These are phyloP conservation scores for Ceratocystiopsis sp. DNA, from an alignment of 2,329 filamentous ascomycete species.

Conservation along the genomic window DNA sequence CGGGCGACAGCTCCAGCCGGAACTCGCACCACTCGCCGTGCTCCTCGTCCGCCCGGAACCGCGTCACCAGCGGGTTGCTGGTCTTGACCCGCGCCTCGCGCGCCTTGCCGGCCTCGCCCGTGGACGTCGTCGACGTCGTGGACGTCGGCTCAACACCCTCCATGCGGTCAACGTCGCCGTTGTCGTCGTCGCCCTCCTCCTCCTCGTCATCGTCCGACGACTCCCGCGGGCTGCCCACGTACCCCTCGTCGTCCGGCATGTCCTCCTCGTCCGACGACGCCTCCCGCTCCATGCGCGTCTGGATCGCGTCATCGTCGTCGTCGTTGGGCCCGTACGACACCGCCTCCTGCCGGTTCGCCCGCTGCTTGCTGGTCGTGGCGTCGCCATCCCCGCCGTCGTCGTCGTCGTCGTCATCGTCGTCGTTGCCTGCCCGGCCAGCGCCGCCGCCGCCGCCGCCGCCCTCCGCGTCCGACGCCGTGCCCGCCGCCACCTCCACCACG, in stretches of 20 bases:
- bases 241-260: slow-evolving; percentile 30
- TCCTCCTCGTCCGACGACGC: slow-evolving; percentile 30
- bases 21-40: slow-evolving; percentile 62
- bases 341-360: slow-evolving; percentile 60
- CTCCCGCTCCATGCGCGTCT: slow-evolving; percentile 42
- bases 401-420: slow-evolving; percentile 45
- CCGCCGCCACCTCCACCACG: slow-evolving; percentile 32
- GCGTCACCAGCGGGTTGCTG: slow-evolving; percentile 47
- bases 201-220: background rate
- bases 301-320: slow-evolving; percentile 70
- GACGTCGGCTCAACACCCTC: slow-evolving; percentile 9
- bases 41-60: slow-evolving; percentile 65
- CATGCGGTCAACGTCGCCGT: slow-evolving; percentile 16
- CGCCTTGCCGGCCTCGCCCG: slow-evolving; percentile 20
- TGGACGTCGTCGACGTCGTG: background rate
- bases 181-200: background rate
- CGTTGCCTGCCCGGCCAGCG: slow-evolving; percentile 9
- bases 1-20: slow-evolving; percentile 64
- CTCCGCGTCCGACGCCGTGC: slow-evolving; percentile 13
- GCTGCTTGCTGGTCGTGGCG: slow-evolving; percentile 56
- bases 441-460: slow-evolving; percentile 18
- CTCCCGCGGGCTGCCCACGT: slow-evolving; percentile 15
- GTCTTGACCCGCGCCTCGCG: slow-evolving; percentile 49
- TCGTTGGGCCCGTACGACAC: slow-evolving; percentile 87
- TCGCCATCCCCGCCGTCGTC: slow-evolving; percentile 67